These are phyloP conservation scores for Ophiosphaerella narmari DNA, from an alignment of 2,329 filamentous ascomycete species.

Conservation along the genomic window DNA sequence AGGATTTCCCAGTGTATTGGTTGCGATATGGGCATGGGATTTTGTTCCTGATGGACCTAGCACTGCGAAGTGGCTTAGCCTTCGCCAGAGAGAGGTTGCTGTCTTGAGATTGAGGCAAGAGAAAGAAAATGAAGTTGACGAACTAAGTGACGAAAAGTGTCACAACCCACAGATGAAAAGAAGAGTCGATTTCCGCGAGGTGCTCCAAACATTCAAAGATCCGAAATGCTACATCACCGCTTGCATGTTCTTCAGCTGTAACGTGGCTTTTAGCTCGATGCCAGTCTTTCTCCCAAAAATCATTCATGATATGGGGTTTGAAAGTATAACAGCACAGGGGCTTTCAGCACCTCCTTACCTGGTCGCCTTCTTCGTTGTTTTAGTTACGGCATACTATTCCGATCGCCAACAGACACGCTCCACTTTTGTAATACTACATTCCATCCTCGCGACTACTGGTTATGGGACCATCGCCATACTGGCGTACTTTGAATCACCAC, in stretches of 20 bases:
- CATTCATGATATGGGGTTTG: constrained; percentile 75
- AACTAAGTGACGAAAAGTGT: constrained; percentile 24
- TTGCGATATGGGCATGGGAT: constrained; percentile 74
- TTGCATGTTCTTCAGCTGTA: constrained; percentile 83
- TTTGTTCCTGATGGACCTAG: constrained; percentile 76
- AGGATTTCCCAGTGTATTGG: constrained; percentile 80
- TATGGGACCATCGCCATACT: constrained; percentile 66
- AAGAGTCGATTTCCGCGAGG: constrained; percentile 60
- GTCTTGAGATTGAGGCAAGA: constrained; percentile 66
- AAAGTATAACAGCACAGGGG: constrained; percentile 70
- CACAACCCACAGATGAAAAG: constrained; percentile 14
- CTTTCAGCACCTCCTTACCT: constrained; percentile 83
- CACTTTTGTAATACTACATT: constrained; percentile 69
- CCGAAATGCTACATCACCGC: constrained; percentile 76
- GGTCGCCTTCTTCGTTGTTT: constrained; percentile 71
- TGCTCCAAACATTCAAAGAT: constrained; percentile 64
- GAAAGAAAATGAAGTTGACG: constrained; percentile 44
- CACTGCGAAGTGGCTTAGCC: constrained; percentile 49
- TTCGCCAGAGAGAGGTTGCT: constrained; percentile 65
- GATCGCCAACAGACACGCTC: constrained; percentile 69
- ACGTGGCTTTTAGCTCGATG: constrained; percentile 85
- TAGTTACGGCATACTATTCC: constrained; percentile 73
- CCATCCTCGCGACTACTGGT: constrained; percentile 66
- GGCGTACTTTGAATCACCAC: constrained; percentile 47
- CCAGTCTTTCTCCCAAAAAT: constrained; percentile 88